A percentile compares a stretch with the other conserved stretches of the same genome.
These are phyloP conservation scores for Stephania japonica DNA, from an alignment of 164 flowering plant genomes.

Conservation along the genomic window DNA sequence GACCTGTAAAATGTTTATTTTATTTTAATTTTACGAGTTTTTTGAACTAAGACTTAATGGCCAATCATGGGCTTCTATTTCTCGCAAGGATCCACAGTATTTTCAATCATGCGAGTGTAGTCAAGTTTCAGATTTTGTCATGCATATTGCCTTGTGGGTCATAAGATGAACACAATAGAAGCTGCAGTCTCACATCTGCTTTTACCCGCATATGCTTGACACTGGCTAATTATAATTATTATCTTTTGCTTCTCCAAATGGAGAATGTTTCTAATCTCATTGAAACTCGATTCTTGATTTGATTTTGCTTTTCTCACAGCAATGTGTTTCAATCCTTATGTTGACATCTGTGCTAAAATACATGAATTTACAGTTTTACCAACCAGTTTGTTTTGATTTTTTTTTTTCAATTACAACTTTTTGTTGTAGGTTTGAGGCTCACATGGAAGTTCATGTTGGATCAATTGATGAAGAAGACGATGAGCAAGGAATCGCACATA, in stretches of 20 bases:
- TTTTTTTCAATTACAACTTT: neutral
- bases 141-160: too few species aligned
- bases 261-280: neutral
- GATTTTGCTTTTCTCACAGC: neutral
- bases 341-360: neutral
- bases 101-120: too few species aligned
- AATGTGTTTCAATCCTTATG: neutral
- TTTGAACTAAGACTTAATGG: too few species aligned
- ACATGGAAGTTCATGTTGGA: constrained; percentile 98
- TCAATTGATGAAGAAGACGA: constrained; percentile 99
- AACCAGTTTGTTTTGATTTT: neutral
- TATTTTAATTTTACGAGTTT: too few species aligned
- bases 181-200: neutral
- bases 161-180: neutral
- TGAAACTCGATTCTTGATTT: neutral
- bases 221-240: neutral
- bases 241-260: neutral
- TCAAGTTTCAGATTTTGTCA: too few species aligned
- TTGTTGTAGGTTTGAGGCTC: constrained; percentile 86
- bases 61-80: too few species aligned
- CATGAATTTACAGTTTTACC: neutral
- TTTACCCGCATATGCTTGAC: neutral
- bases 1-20: too few species aligned
- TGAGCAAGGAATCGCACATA: constrained; percentile 99
- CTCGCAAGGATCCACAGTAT: too few species aligned